Evolutionary conservation across 2,329 filamentous ascomycete genomes (phyloP), one percentile per base, ranked within the genome.

Genomic region (Harringtonia lauricola): DNA sequence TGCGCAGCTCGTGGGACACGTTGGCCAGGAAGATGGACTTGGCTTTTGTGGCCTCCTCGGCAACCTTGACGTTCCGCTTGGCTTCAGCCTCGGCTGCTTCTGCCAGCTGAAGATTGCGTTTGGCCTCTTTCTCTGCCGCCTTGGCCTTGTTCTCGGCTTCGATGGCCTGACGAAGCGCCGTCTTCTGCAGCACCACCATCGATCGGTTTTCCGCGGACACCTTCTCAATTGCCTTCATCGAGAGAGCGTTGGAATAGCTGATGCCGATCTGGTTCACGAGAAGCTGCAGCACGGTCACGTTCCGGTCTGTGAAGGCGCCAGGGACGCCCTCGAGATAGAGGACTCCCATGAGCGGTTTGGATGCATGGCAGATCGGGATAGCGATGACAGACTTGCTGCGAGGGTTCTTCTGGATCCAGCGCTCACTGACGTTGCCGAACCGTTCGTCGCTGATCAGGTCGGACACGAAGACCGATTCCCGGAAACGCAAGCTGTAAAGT

Each of bases 1-100:
- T 89, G 38, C 83, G 78, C 46, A 90, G 64, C 61, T 90, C 85
- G 60, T 90, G 85, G 2, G 82, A 87, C 51, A 90, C 86, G 50
- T 86, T 85, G 34, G 82, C 81, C 36, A 85, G 65, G 62, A 90
- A 90, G 45, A 89, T 86, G 3, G 80, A 83, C 59, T 90, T 90
- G 33, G 84, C 85, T 60, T 84, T 86, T 19, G 84, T 83, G 12
- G 85, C 85, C 59, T 90, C 85, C 57, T 90, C 84, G 15, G 86
- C 86, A 33, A 89, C 71, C 61, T 85, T 82, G 57, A 89, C 83
- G 58, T 86, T 87, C 47, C 81, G 76, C 56, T 85, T 79, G 8
- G 85, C 85, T 55, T 86, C 79, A 0, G 81, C 77, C 58, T 89
- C 83, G 24, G 84, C 85, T 58, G 88, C 85, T 57, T 89, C 84